Evolutionary conservation across 768 basidiomycete species (phyloP).

Genomic region (Leucosporidium scottii): DNA sequence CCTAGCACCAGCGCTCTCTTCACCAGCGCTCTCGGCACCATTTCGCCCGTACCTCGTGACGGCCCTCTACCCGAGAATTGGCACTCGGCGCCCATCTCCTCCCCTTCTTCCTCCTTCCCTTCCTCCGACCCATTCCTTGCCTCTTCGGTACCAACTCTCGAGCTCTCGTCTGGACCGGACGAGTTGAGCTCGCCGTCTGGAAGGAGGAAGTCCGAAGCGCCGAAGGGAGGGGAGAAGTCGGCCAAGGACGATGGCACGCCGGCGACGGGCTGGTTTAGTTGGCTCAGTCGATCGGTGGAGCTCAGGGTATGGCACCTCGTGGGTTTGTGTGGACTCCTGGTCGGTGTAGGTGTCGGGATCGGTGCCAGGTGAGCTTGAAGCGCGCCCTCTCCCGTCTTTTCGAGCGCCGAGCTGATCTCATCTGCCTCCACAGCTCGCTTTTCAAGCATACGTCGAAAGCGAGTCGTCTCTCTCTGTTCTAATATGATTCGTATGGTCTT

Average conservation of each 20-base stretch:
- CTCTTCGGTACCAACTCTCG: conserved; percentile 14
- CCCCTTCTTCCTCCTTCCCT: not conserved
- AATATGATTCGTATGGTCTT: too few relatives aligned
- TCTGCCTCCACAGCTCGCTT: not conserved
- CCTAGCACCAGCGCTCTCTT: not conserved
- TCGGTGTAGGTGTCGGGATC: conserved; percentile 19
- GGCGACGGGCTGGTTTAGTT: conserved; percentile 9
- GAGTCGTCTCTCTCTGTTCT: too few relatives aligned
- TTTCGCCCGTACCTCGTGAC: conserved; percentile 1
- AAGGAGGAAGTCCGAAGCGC: not conserved
- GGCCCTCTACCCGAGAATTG: not conserved
- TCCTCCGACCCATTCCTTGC: conserved; percentile 1
- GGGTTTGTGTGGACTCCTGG: conserved; percentile 16
- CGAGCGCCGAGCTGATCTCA: not conserved
- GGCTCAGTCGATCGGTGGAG: conserved; percentile 15
- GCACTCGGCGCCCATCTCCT: not conserved
- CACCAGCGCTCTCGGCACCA: conserved; percentile 2
- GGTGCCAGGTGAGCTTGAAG: conserved; percentile 15
- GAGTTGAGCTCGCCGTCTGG: not conserved
- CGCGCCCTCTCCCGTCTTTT: not conserved
- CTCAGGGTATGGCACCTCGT: conserved; percentile 29
- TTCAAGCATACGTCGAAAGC: not conserved
- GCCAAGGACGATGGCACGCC: not conserved
- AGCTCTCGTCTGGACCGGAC: conserved; percentile 8
- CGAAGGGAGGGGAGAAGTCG: not conserved